phyloP scores from a whole-genome alignment of 169 alveolate species.

The Plasmodium gallinaceum region DNA sequence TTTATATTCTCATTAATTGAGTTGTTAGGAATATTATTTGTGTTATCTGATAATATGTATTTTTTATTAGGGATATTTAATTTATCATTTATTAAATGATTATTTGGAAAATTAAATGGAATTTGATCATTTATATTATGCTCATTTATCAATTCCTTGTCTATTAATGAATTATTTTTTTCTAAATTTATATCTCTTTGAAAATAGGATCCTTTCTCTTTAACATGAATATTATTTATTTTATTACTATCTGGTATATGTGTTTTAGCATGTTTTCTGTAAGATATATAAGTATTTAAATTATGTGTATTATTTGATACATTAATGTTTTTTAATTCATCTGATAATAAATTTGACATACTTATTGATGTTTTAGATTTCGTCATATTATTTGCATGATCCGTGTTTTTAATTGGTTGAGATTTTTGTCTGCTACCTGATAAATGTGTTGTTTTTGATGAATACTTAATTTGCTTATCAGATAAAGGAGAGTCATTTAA shows the following conservation, averaged over 20 bases:
- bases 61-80: constrained; percentile 16
- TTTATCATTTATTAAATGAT: constrained; percentile 23
- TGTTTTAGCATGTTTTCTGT: neutral
- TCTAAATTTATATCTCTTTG: constrained; percentile 14
- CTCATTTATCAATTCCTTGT: neutral
- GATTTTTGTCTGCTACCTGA: constrained; percentile 51
- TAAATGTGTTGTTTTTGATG: neutral
- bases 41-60: constrained; percentile 15
- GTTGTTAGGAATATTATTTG: constrained; percentile 19
- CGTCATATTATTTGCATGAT: constrained; percentile 35
- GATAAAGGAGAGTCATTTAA: neutral
- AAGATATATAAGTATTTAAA: neutral
- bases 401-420: constrained; percentile 31
- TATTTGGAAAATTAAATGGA: constrained; percentile 12
- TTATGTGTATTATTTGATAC: constrained; percentile 22
- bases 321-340: constrained; percentile 19
- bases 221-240: neutral
- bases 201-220: constrained; percentile 11
- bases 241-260: neutral
- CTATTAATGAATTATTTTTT: constrained; percentile 1
- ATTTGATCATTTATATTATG: constrained; percentile 8
- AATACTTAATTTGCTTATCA: constrained; percentile 16
- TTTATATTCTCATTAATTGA: constrained; percentile 11
- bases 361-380: constrained; percentile 59
- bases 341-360: constrained; percentile 41